These are phyloP conservation scores for Exobasidium cylindrosporum DNA, from an alignment of 1,284 basidiomycete genomes.

Conservation along the genomic window DNA sequence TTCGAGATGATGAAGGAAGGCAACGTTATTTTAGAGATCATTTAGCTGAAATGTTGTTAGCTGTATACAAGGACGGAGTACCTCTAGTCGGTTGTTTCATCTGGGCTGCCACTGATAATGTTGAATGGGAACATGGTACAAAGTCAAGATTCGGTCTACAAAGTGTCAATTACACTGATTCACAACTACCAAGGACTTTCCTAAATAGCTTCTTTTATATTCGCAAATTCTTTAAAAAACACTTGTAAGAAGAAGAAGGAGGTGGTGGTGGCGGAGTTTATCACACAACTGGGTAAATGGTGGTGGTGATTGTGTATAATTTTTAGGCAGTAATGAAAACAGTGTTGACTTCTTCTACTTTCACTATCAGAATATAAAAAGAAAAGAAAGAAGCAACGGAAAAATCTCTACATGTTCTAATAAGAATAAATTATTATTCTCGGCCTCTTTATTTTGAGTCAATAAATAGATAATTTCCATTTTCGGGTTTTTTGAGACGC, in stretches of 20 bases:
- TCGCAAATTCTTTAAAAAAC: conserved; percentile 3
- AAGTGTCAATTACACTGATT: background rate
- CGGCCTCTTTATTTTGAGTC: no score
- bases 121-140: conserved; percentile 11
- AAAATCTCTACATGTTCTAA: no score
- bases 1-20: conserved; percentile 23
- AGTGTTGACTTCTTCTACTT: no score
- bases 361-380: no score
- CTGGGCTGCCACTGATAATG: conserved; percentile 1
- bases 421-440: no score
- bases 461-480: no score
- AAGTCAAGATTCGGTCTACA: conserved; percentile 1
- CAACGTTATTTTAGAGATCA: conserved; percentile 16
- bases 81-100: background rate
- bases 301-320: no score
- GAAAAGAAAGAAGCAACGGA: no score
- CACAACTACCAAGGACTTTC: conserved; percentile 1
- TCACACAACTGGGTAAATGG: background rate
- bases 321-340: no score
- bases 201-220: conserved; percentile 8
- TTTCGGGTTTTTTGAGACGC: no score
- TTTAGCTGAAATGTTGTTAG: conserved; percentile 16
- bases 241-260: background rate
- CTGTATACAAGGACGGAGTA: conserved; percentile 1
- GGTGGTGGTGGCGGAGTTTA: background rate